phyloP scores from a whole-genome alignment of 129 eudicot genomes.

The Cynara cardunculus region DNA sequence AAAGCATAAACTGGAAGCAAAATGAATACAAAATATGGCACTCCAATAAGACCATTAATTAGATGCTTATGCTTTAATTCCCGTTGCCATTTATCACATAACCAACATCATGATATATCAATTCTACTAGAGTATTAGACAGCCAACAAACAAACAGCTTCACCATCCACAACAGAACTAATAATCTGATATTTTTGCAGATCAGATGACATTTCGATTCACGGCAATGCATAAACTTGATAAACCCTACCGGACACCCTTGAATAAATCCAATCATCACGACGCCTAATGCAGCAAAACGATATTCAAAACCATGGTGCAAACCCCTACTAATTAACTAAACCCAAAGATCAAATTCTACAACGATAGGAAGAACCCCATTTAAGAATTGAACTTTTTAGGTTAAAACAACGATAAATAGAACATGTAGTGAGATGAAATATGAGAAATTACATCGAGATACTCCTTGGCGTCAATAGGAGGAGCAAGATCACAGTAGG shows the following conservation, averaged over 20 bases:
- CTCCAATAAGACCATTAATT: background rate
- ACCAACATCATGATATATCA: background rate
- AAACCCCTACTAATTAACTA: background rate
- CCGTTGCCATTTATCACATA: background rate
- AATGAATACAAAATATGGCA: background rate
- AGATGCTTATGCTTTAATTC: background rate
- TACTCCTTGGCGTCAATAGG: constrained; percentile 96
- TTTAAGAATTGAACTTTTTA: background rate
- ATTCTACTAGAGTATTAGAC: background rate
- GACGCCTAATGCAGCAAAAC: background rate
- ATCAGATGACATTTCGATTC: background rate
- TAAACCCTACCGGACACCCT: background rate
- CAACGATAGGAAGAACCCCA: background rate
- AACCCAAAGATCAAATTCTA: background rate
- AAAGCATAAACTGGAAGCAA: background rate
- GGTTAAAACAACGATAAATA: background rate
- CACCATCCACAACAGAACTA: background rate
- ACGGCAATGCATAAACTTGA: background rate
- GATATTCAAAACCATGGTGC: background rate
- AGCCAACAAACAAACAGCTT: background rate
- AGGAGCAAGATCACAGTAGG: constrained; percentile 91
- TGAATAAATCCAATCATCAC: background rate
- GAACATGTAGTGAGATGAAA: background rate
- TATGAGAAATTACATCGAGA: constrained; percentile 59
- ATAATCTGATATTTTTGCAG: background rate